phyloP scores from a whole-genome alignment of 768 basidiomycete species.

The Piloderma croceum region DNA sequence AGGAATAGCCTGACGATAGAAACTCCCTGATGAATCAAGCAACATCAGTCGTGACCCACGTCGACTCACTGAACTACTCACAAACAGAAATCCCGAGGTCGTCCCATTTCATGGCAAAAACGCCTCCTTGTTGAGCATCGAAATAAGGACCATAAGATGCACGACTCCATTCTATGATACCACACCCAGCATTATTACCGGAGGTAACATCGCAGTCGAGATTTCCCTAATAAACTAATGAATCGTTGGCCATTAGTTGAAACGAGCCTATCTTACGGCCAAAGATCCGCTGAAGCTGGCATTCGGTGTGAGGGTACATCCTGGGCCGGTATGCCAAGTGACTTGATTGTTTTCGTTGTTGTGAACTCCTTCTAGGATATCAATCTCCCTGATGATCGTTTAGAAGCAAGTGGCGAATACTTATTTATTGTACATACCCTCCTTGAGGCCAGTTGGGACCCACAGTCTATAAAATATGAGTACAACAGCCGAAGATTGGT shows the following conservation, averaged over 20 bases:
- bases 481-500: no score
- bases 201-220: conserved; percentile 50
- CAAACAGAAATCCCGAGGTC: conserved; percentile 69
- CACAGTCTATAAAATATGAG: no score
- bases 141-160: conserved; percentile 83
- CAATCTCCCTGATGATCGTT: conserved; percentile 81
- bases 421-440: no score
- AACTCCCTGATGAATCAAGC: no score
- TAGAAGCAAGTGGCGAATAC: no score
- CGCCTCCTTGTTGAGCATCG: conserved; percentile 74
- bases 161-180: conserved; percentile 70
- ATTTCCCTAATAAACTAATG: no score
- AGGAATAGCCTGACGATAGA: conserved; percentile 74
- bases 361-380: conserved; percentile 81
- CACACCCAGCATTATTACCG: conserved; percentile 67
- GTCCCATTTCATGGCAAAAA: conserved; percentile 90
- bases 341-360: conserved; percentile 83
- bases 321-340: conserved; percentile 69
- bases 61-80: conserved; percentile 33
- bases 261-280: conserved; percentile 51
- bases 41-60: no score
- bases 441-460: no score
- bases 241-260: no score
- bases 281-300: conserved; percentile 59
- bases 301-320: conserved; percentile 51